Conservation (phyloP, 257 asterid genomes). For the Oldenlandia corymbosa region DNA sequence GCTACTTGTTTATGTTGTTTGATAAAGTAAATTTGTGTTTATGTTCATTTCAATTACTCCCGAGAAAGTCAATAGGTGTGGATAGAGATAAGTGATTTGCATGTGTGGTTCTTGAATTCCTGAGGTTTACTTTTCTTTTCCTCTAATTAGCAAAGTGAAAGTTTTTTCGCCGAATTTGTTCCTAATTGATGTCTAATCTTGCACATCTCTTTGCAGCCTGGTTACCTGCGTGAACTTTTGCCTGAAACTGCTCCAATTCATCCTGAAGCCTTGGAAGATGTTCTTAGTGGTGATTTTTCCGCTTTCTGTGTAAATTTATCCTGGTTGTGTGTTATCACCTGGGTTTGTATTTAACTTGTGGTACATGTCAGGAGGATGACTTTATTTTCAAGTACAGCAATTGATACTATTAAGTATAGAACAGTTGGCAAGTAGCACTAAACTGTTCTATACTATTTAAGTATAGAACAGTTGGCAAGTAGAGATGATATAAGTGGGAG, state of each 20-base stretch:
- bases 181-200: neutral
- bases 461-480: neutral
- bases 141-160: neutral
- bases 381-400: too few species aligned
- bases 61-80: neutral
- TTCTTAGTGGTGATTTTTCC: constrained; percentile 58
- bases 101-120: neutral
- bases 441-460: neutral
- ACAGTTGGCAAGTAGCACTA: too few species aligned
- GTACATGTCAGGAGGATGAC: neutral
- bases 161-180: neutral
- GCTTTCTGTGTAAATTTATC: constrained; percentile 4
- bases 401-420: too few species aligned
- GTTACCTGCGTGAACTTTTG: constrained; percentile 76
- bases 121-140: neutral
- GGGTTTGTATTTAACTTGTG: neutral
- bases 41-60: neutral
- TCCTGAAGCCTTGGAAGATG: constrained; percentile 69
- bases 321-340: neutral
- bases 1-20: neutral
- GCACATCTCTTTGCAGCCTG: constrained; percentile 53
- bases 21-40: neutral
- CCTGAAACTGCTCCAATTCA: constrained; percentile 77
- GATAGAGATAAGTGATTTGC: neutral
- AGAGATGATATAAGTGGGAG: neutral